Percentiles rank a stretch among this genome's conserved stretches.
Conservation (phyloP, 2,329 filamentous ascomycete species). For the Fusarium sp. region DNA sequence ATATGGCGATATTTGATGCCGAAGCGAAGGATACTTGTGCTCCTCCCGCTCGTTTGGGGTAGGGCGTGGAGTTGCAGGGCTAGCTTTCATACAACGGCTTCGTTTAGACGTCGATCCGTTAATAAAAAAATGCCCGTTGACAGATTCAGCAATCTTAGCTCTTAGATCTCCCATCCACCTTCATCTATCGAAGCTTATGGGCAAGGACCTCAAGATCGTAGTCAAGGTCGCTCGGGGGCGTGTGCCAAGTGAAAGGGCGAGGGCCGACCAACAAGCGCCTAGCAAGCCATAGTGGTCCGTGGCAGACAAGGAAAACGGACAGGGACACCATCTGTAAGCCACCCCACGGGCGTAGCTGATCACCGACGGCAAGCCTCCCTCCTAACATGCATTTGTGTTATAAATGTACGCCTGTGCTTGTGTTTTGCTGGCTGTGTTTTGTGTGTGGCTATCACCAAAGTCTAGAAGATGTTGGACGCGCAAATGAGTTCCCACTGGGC, state of each 20-base stretch:
- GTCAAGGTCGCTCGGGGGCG: conserved; percentile 23
- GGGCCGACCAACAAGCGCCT: conserved; percentile 14
- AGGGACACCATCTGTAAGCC: conserved; percentile 21
- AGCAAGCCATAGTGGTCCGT: conserved; percentile 31
- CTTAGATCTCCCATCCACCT: conserved; percentile 24
- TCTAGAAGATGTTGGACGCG: conserved; percentile 11
- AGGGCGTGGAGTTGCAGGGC: conserved; percentile 30
- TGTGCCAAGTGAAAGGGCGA: conserved; percentile 24
- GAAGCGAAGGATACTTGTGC: conserved; percentile 38
- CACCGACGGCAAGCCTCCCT: conserved; percentile 28
- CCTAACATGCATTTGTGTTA: conserved; percentile 33
- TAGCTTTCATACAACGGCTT: conserved; percentile 33
- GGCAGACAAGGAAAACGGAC: conserved; percentile 29
- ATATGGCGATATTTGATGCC: conserved; percentile 40
- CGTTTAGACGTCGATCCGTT: conserved; percentile 33
- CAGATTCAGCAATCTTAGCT: conserved; percentile 32
- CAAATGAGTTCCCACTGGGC: conserved; percentile 27
- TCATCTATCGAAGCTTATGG: conserved; percentile 32
- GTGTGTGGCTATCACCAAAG: conserved; percentile 31
- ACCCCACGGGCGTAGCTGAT: conserved; percentile 31
- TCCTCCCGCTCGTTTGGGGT: conserved; percentile 36
- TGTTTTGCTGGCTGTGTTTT: conserved; percentile 13
- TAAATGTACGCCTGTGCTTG: conserved; percentile 37
- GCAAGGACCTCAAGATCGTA: conserved; percentile 28
- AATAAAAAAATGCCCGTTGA: conserved; percentile 35